Conservation (phyloP, 345 rosid species). For the Alliaria petiolata region DNA sequence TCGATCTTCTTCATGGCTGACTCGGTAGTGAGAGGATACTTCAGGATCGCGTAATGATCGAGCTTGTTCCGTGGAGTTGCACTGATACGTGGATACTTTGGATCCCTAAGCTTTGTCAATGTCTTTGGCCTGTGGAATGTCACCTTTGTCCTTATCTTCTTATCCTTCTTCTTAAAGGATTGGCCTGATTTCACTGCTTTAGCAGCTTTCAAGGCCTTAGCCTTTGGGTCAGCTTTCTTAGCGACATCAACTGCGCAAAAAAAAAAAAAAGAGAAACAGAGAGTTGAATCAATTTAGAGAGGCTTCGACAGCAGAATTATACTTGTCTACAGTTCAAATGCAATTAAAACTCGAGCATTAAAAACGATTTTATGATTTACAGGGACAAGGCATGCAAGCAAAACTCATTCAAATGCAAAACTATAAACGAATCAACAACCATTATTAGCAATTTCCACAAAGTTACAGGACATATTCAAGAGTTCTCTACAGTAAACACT, state of each 20-base stretch:
- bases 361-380: neutral
- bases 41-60: slow-evolving; percentile 49
- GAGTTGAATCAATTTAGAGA: neutral
- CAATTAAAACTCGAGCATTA: neutral
- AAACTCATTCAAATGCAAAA: neutral
- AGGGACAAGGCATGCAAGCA: neutral
- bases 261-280: neutral
- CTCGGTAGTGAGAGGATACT: slow-evolving; percentile 59
- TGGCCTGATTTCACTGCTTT: slow-evolving; percentile 63
- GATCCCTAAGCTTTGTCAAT: slow-evolving; percentile 21
- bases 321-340: neutral
- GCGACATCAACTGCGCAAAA: slow-evolving; percentile 35
- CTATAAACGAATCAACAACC: neutral
- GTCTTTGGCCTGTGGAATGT: slow-evolving; percentile 41
- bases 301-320: neutral
- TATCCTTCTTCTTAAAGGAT: slow-evolving; percentile 36
- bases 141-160: slow-evolving; percentile 34
- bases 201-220: slow-evolving; percentile 58
- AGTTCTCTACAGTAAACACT: neutral
- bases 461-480: neutral
- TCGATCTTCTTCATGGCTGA: slow-evolving; percentile 73
- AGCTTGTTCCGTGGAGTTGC: slow-evolving; percentile 35
- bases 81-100: slow-evolving; percentile 26
- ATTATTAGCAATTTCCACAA: neutral
- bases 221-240: slow-evolving; percentile 52